A percentile compares a stretch with the other conserved stretches of the same genome.
phyloP scores from a whole-genome alignment of 1,139 yeast species.

The Saccharomyces hybrid region DNA sequence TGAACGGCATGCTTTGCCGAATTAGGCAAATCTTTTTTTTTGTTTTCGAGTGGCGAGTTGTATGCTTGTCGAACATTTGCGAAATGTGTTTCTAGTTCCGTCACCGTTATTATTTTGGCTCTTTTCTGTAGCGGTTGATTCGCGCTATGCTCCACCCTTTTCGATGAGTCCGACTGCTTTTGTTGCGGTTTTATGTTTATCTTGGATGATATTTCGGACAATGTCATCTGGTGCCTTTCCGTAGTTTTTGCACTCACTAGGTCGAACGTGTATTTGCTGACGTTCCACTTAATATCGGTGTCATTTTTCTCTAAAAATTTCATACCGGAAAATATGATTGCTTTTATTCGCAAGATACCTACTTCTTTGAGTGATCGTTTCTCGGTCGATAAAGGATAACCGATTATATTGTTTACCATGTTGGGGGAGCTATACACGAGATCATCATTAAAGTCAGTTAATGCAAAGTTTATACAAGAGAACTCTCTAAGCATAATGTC shows the following conservation, averaged over 20 bases:
- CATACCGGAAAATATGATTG: conserved; percentile 34
- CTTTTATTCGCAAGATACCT: conserved; percentile 30
- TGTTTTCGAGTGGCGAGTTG: background rate
- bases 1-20: background rate
- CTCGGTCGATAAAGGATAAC: conserved; percentile 17
- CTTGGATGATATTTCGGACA: background rate
- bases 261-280: background rate
- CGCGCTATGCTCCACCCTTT: background rate
- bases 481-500: conserved; percentile 56
- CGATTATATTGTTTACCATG: conserved; percentile 21
- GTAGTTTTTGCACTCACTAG: background rate
- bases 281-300: conserved; percentile 29
- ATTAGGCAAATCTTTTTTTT: background rate
- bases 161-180: background rate
- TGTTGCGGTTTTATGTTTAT: background rate
- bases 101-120: background rate
- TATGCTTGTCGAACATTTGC: background rate
- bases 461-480: conserved; percentile 42
- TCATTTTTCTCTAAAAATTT: conserved; percentile 26
- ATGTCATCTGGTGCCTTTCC: background rate
- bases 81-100: background rate
- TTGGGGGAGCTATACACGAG: conserved; percentile 28
- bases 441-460: conserved; percentile 55
- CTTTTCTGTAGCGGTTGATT: background rate
- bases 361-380: conserved; percentile 26